Conservation (phyloP, 495 filamentous ascomycete genomes). For the Hypoxylon lienhwacheense region DNA sequence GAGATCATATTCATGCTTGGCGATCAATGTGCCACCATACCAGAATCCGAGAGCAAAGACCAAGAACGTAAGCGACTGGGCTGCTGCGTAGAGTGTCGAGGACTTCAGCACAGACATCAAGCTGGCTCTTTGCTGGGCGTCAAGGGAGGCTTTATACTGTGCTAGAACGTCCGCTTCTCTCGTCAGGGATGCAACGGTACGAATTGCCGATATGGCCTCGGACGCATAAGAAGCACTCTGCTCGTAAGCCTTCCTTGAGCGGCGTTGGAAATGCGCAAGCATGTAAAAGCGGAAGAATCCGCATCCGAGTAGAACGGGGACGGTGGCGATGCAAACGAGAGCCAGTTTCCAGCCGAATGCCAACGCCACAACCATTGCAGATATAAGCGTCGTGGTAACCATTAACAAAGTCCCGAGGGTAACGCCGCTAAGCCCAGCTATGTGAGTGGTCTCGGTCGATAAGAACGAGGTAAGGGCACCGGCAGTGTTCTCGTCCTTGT, state of each 20-base stretch:
- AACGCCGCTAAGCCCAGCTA: constrained; percentile 78
- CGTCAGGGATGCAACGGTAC: constrained; percentile 88
- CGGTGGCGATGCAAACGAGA: constrained; percentile 74
- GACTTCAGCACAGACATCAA: constrained; percentile 67
- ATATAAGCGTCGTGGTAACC: constrained; percentile 71
- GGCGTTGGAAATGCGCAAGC: constrained; percentile 71
- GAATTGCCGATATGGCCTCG: constrained; percentile 87
- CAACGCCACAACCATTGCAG: constrained; percentile 65
- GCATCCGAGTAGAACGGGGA: constrained; percentile 75
- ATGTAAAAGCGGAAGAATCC: constrained; percentile 88
- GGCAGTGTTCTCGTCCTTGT: constrained; percentile 78
- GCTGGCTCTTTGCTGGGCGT: constrained; percentile 60
- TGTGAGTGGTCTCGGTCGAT: constrained; percentile 80
- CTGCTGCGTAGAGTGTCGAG: constrained; percentile 73
- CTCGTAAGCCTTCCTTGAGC: constrained; percentile 72
- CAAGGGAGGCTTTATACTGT: constrained; percentile 70
- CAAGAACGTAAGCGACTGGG: constrained; percentile 77
- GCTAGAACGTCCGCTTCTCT: constrained; percentile 77
- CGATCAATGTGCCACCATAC: constrained; percentile 83
- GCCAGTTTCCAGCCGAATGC: constrained; percentile 89
- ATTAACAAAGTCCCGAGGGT: constrained; percentile 83
- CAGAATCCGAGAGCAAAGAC: constrained; percentile 86
- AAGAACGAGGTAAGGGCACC: constrained; percentile 85
- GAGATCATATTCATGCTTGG: constrained; percentile 62
- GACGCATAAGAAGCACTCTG: constrained; percentile 80